These are phyloP conservation scores for Takashimella tepidaria DNA, from an alignment of 1,284 basidiomycete species.

Conservation along the genomic window DNA sequence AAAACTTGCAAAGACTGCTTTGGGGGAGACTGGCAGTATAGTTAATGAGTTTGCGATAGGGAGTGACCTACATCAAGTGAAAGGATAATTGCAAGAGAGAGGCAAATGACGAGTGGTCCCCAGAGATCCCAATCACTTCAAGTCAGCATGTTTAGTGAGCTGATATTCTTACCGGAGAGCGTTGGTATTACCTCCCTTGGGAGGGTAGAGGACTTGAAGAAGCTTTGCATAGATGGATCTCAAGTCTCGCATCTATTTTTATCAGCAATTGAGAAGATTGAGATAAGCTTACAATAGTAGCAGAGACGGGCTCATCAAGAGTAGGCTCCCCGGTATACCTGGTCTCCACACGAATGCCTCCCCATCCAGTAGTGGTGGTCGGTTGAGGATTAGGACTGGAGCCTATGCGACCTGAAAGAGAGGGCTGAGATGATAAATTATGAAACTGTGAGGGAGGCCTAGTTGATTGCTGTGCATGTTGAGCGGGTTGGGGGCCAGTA, in stretches of 20 bases:
- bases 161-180: constrained; percentile 59
- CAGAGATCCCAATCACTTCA: constrained; percentile 93
- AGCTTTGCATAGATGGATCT: constrained; percentile 85
- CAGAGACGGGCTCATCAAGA: constrained; percentile 81
- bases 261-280: neutral
- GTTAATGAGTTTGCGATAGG: neutral
- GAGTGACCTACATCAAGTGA: constrained; percentile 73
- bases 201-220: constrained; percentile 85
- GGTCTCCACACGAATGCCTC: constrained; percentile 80
- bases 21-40: constrained; percentile 61
- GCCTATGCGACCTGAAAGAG: constrained; percentile 68
- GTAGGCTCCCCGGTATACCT: constrained; percentile 77
- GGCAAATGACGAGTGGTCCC: constrained; percentile 84
- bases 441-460: constrained; percentile 11
- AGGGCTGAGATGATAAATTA: constrained; percentile 28
- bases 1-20: constrained; percentile 82
- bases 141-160: constrained; percentile 8
- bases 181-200: constrained; percentile 65
- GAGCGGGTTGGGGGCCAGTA: neutral
- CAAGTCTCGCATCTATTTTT: constrained; percentile 72
- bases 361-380: constrained; percentile 41
- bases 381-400: constrained; percentile 42
- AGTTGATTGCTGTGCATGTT: neutral
- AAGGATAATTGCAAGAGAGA: constrained; percentile 77
- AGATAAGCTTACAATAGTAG: constrained; percentile 68